Evolutionary conservation across 495 filamentous ascomycete species (phyloP).

Genomic region (Cryomyces minteri): DNA sequence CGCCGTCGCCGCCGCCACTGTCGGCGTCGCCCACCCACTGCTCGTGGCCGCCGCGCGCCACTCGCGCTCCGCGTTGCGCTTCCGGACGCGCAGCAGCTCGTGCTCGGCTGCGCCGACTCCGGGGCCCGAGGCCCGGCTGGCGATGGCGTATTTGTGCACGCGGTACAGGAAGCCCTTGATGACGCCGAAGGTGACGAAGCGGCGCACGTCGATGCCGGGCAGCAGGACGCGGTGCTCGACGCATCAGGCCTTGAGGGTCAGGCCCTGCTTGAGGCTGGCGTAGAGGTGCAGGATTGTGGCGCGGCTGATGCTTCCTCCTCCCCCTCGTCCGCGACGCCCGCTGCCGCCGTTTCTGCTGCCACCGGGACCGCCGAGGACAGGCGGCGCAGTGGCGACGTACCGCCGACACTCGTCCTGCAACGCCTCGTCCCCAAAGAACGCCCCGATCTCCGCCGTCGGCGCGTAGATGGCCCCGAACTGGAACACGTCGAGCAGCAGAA

Average conservation of each 20-base stretch:
- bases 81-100: background rate
- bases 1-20: background rate
- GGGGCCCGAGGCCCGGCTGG: background rate
- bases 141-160: conserved; percentile 74
- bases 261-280: conserved; percentile 55
- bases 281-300: conserved; percentile 48
- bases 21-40: conserved; percentile 10
- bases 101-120: background rate
- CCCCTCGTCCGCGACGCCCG: background rate
- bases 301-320: conserved; percentile 18
- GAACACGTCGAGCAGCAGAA: conserved; percentile 81
- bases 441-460: conserved; percentile 53
- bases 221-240: conserved; percentile 48
- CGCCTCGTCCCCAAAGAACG: conserved; percentile 47
- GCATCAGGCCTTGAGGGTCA: conserved; percentile 68
- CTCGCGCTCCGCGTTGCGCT: background rate
- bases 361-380: background rate
- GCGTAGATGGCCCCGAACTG: conserved; percentile 85
- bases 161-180: conserved; percentile 93
- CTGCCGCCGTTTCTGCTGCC: background rate
- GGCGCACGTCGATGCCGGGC: conserved; percentile 60
- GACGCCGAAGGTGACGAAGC: conserved; percentile 87
- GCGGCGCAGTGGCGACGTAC: conserved; percentile 39
- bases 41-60: conserved; percentile 8
- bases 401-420: conserved; percentile 72